Evolutionary conservation across 192 early-diverging fungal genomes (phyloP), one percentile per base, ranked within the genome.

Genomic region (Mortierella claussenii): DNA sequence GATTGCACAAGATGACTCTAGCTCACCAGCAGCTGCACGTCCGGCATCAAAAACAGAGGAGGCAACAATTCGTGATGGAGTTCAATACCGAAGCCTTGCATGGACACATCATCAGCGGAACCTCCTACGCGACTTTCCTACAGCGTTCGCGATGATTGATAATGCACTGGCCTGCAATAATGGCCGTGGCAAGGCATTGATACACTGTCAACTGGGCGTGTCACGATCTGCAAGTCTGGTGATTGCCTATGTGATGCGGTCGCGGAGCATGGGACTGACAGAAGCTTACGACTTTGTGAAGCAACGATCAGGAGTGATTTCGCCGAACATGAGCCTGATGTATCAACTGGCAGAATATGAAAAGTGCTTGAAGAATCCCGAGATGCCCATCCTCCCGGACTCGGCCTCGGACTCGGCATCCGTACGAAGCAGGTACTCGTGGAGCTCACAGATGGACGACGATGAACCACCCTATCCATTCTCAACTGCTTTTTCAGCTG

Each of bases 21-120:
- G 31, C 59, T 65, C 48, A 3, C 21, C 36, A 47, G 27, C 65
- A 47, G 33, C 40, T n/a, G 58, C 17, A n/a, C 24, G 44, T 17
- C 23, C 17, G 40, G 28, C 3, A 15, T 23, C 49, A 0, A 50
- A 54, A 12, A 37, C 46, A 27, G 49, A 17, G 28, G 49, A 28
- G 30, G 34, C 33, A 10, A 18, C n/a, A n/a, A n/a, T 58, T 21
- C 55, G 55, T 21, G 48, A 54, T 3, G 56, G 61, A 13, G 80
- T 89, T 20, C 80, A 84, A 26, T 90, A 86, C 57, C 83, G 83
- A 58, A 92, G 91, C 50, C 69, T 84, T 30, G 47, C 79, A 21
- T 95, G 93, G 93, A 82, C 88, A 54, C 94, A 97, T 80, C 76
- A 86, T 79, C 88, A 91, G 65, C 69, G 88, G 42, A 80, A 88